Evolutionary conservation across 192 early-diverging fungal species (phyloP).

Genomic region (Backusella sp.): DNA sequence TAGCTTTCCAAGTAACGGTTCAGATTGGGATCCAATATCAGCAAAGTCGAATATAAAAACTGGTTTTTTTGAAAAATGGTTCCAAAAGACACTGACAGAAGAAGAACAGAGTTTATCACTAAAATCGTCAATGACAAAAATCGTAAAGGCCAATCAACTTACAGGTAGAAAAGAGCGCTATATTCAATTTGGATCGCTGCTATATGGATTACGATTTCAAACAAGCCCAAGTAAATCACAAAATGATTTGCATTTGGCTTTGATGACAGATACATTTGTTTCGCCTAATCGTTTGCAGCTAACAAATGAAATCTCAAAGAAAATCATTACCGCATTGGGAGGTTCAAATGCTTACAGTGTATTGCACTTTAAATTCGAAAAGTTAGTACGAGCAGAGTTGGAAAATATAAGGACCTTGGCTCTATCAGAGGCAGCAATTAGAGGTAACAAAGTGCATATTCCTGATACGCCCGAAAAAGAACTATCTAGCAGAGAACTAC

Average conservation of each 20-base stretch:
- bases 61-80: background rate
- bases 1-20: slow-evolving; percentile 20
- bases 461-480: background rate
- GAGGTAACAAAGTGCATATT: background rate
- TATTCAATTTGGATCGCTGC: slow-evolving; percentile 29
- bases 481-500: background rate
- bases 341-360: slow-evolving; percentile 11
- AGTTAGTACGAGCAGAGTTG: slow-evolving; percentile 9
- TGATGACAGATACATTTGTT: slow-evolving; percentile 11
- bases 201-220: slow-evolving; percentile 18
- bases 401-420: slow-evolving; percentile 2
- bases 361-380: slow-evolving; percentile 15
- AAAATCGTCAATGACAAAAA: background rate
- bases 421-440: slow-evolving; percentile 5
- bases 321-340: slow-evolving; percentile 19
- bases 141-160: background rate
- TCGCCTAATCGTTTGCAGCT: slow-evolving; percentile 8
- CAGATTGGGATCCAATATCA: slow-evolving; percentile 7
- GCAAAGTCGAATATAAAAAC: background rate
- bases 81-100: background rate
- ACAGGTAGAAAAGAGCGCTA: slow-evolving; percentile 1
- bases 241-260: slow-evolving; percentile 1
- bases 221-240: background rate
- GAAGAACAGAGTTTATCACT: background rate
- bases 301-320: slow-evolving; percentile 4